Evolutionary conservation across 164 flowering plant genomes (phyloP), one percentile per base, ranked within the genome.

Genomic region (Litsea cubeba): DNA sequence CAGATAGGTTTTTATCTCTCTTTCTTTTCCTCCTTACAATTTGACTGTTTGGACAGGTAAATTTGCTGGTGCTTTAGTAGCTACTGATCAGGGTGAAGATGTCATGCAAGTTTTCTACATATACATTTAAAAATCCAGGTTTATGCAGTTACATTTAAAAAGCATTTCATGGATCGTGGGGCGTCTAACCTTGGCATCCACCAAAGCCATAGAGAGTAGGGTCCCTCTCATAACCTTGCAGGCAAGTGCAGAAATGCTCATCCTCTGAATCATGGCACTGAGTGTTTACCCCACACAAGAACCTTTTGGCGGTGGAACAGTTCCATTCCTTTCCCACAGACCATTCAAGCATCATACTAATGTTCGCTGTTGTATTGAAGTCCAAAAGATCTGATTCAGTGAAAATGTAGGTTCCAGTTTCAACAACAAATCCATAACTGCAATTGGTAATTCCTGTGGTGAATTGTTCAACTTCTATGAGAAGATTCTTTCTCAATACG

Each of bases 191-290:
- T 62, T 72, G 74, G 60, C 74, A 72, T 22, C 74, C 74, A 62
- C 40, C 32, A 23, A 60, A 8, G 22, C 67, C 30, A 23, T 62
- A 22, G 46, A 83, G 75, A 69, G 87, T 87, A 1, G 94, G 90
- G 58, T 90, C 87, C 22, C 91, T 90, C 35, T 76, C 22, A 35
- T 75, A 90, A 3, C 91, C 94, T 3, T 69, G 18, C 1, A 14
- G 5, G 75, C 94, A 90, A 25, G 12, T 30, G 76, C 94, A 90
- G 1, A 71, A 78, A 76, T 87, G 85, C 1, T 90, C 91, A 10
- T 14, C 7, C 3, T 74, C 82, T 22, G 81, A 30, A 26, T 82
- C 71, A 12, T 23, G 11, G 25, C 88, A 88, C 0, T 18, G 2
- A 51, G 75, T 82, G 46, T 85, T 79, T 8, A 5, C 71, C 28